Conservation (phyloP, 768 basidiomycete species). For the Auricularia auricula-judae region DNA sequence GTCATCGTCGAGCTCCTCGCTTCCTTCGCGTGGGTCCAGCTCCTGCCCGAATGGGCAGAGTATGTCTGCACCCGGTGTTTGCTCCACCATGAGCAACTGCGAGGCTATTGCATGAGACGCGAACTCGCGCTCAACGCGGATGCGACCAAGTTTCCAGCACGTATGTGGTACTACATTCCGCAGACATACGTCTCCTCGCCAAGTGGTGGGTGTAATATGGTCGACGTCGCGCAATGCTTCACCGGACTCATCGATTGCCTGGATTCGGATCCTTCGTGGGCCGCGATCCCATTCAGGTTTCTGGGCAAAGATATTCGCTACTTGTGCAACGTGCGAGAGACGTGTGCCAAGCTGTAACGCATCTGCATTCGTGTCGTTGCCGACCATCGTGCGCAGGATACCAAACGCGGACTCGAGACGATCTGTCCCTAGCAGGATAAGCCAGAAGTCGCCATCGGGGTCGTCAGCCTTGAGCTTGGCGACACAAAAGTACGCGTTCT, state of each 20-base stretch:
- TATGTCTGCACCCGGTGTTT: not conserved
- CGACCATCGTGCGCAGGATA: conserved; percentile 14
- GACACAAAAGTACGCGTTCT: conserved; percentile 28
- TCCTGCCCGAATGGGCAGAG: not conserved
- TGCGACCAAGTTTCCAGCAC: not conserved
- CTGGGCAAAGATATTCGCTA: conserved; percentile 23
- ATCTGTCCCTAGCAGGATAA: conserved; percentile 30
- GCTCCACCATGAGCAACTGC: not conserved
- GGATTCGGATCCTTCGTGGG: conserved; percentile 19
- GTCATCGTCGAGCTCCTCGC: not conserved
- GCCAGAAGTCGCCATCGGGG: conserved; percentile 21
- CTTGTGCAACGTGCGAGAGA: conserved; percentile 21
- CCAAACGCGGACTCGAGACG: conserved; percentile 23
- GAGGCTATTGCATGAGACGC: not conserved
- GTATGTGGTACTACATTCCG: conserved; percentile 13
- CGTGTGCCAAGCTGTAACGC: conserved; percentile 17
- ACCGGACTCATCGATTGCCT: not conserved
- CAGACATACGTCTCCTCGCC: conserved; percentile 22
- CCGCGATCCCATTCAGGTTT: conserved; percentile 28
- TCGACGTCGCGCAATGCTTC: conserved; percentile 15
- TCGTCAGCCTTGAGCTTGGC: conserved; percentile 25
- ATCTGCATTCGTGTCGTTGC: conserved; percentile 12
- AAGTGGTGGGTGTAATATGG: conserved; percentile 27
- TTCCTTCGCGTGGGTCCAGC: not conserved
- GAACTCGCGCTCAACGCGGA: not conserved